These are phyloP conservation scores for Sodiomyces alkalinus DNA, from an alignment of 2,329 filamentous ascomycete species.

Conservation along the genomic window DNA sequence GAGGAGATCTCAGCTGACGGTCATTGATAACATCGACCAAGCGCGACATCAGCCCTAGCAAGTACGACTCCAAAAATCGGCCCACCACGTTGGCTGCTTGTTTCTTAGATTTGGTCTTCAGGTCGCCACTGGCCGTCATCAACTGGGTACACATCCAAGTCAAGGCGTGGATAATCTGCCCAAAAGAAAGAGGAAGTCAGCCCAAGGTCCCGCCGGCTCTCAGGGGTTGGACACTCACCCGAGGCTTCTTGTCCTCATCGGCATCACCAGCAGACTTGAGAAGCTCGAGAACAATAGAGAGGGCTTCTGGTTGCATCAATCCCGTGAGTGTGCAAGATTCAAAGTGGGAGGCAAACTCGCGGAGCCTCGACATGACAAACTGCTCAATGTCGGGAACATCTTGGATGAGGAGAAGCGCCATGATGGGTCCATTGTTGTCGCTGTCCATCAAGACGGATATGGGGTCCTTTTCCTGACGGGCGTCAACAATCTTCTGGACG, in stretches of 20 bases:
- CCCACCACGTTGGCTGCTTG: conserved; percentile 44
- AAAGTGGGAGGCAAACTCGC: conserved; percentile 56
- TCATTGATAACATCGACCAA: conserved; percentile 71
- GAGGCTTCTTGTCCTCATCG: conserved; percentile 35
- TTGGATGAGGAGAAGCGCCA: conserved; percentile 45
- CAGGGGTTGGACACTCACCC: conserved; percentile 30
- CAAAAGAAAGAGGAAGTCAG: not conserved
- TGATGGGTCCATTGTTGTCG: conserved; percentile 39
- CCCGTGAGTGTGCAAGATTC: conserved; percentile 48
- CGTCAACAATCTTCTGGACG: conserved; percentile 66
- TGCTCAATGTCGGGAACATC: conserved; percentile 41
- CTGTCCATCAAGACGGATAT: conserved; percentile 39
- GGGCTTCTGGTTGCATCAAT: conserved; percentile 60
- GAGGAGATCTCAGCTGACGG: conserved; percentile 33
- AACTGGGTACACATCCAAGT: conserved; percentile 28
- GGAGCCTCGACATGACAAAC: conserved; percentile 53
- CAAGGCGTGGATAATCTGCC: conserved; percentile 31
- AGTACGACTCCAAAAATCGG: conserved; percentile 66
- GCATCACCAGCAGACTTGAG: conserved; percentile 65
- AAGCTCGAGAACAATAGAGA: conserved; percentile 63
- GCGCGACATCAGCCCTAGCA: conserved; percentile 73
- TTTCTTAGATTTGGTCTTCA: conserved; percentile 34
- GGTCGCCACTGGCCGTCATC: conserved; percentile 22
- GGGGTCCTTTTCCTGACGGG: conserved; percentile 53
- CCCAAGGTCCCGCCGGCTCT: no score